Evolutionary conservation across 345 rosid species (phyloP).

Genomic region (Eucalyptus cloeziana): DNA sequence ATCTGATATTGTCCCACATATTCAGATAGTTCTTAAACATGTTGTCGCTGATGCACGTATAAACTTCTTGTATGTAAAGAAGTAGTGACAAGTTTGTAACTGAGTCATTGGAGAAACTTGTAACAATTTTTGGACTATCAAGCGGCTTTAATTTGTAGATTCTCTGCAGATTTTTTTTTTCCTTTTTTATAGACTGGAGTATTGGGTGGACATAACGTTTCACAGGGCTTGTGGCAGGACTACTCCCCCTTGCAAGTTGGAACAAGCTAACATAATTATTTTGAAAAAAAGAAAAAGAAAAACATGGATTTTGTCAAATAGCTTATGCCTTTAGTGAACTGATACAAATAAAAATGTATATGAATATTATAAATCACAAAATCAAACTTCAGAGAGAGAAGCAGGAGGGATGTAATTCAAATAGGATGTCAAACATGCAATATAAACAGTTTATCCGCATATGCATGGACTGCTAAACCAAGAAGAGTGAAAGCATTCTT

Average conservation of each 20-base stretch:
- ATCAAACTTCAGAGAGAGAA: background rate
- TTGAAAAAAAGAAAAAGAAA: background rate
- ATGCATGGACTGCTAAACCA: background rate
- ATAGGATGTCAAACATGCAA: background rate
- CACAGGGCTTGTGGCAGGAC: background rate
- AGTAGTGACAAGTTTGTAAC: background rate
- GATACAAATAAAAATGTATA: background rate
- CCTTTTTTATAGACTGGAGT: background rate
- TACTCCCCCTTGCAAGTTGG: background rate
- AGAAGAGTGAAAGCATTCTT: background rate
- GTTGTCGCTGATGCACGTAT: background rate
- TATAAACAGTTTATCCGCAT: background rate
- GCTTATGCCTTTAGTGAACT: background rate
- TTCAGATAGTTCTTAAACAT: background rate
- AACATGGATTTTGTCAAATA: background rate
- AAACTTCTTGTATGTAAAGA: background rate
- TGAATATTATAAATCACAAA: background rate
- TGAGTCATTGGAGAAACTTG: background rate
- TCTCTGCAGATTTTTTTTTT: background rate
- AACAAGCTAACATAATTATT: background rate
- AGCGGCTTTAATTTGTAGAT: background rate
- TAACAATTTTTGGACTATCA: background rate
- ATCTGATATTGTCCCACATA: background rate
- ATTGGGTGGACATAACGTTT: background rate
- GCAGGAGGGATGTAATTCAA: background rate